Evolutionary conservation across 768 basidiomycete genomes (phyloP), one percentile per base, ranked within the genome.

Genomic region (Trichaptum fuscoviolaceum): DNA sequence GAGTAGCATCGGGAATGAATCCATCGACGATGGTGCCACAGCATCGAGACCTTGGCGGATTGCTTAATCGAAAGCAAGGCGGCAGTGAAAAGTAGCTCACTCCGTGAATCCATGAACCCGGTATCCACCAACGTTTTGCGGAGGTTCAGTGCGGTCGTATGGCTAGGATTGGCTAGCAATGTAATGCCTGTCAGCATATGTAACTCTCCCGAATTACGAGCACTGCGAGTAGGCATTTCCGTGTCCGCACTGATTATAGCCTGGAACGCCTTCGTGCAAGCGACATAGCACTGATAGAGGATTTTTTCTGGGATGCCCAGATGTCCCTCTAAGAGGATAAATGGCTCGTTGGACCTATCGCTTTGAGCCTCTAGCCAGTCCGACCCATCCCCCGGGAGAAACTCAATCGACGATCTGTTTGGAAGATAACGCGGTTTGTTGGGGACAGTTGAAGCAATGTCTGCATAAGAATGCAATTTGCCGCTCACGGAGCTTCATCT

Each of bases 11-110:
- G 73, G 20, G 69, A 70, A 17, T 90, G 78, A 57, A 89, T 78
- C 90, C 89, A 91, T 70, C 84, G 82, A 35, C 90, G 83, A 71
- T 92, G 86, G 68, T 86, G 79, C 90, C 90, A 92, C 27, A 90
- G 70, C 27, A 87, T 81, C 1, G 87, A 86, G 70, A 89, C 83
- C 75, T 90, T 92, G 25, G 84, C 82, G 70, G 81, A 84, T 26
- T 86, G 82, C 5, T 77, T 81, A 58, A 81, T 81, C 25, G 85
- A 82, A 34, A 83, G 78, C 57, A 88, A 74, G 26, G 86, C 79
- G 25, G 78, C 74, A 35, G 78, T 78, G 35, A 81, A 82, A 25
- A 65, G 67, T 27, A 91, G 77, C 68, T 92, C 90, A 35, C 74
- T 67, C n/a, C 73, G 66, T 9, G 80, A 71, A 35, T 80, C 73